A percentile compares a stretch with the other conserved stretches of the same genome.
These are phyloP conservation scores for Fusarium sp. DNA, from an alignment of 2,329 filamentous ascomycete species.

Conservation along the genomic window DNA sequence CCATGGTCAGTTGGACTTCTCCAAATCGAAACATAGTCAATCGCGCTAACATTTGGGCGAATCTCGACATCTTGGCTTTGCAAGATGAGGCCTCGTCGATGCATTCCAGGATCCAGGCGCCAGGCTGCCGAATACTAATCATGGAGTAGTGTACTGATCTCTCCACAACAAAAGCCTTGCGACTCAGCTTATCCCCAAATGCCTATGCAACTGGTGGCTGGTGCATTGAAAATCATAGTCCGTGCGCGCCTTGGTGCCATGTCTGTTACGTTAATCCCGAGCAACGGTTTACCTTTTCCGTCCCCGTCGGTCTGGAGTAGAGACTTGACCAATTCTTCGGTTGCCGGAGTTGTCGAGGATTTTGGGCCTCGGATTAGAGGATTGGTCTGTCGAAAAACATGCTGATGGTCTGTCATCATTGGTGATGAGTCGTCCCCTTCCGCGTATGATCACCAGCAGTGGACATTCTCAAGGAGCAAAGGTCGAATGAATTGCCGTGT, in stretches of 20 bases:
- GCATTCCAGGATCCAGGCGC: slow-evolving; percentile 25
- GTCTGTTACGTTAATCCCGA: slow-evolving; percentile 26
- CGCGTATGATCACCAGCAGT: slow-evolving; percentile 10
- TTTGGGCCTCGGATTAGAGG: slow-evolving; percentile 3
- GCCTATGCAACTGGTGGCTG: slow-evolving; percentile 21
- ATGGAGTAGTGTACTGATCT: slow-evolving; percentile 16
- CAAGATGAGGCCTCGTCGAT: slow-evolving; percentile 3
- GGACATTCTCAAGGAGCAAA: slow-evolving; percentile 19
- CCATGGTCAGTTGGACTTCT: slow-evolving; percentile 9
- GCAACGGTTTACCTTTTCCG: slow-evolving; percentile 19
- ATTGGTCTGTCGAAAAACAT: not conserved
- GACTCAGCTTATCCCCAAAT: slow-evolving; percentile 8
- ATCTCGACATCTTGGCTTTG: slow-evolving; percentile 11
- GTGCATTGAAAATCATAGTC: slow-evolving; percentile 43
- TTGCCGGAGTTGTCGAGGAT: slow-evolving; percentile 6
- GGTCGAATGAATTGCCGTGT: slow-evolving; percentile 12
- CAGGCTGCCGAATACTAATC: slow-evolving; percentile 23
- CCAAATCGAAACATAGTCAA: slow-evolving; percentile 2
- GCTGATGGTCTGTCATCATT: slow-evolving; percentile 7
- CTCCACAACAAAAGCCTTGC: slow-evolving; percentile 29
- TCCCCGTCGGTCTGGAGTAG: slow-evolving; percentile 14
- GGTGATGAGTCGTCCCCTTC: slow-evolving; percentile 14
- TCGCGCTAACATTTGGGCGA: not conserved
- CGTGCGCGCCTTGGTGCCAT: slow-evolving; percentile 38
- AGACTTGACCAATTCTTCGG: slow-evolving; percentile 10